These are phyloP conservation scores for Flaveria linearis DNA, from an alignment of 129 eudicot genomes.

Conservation along the genomic window DNA sequence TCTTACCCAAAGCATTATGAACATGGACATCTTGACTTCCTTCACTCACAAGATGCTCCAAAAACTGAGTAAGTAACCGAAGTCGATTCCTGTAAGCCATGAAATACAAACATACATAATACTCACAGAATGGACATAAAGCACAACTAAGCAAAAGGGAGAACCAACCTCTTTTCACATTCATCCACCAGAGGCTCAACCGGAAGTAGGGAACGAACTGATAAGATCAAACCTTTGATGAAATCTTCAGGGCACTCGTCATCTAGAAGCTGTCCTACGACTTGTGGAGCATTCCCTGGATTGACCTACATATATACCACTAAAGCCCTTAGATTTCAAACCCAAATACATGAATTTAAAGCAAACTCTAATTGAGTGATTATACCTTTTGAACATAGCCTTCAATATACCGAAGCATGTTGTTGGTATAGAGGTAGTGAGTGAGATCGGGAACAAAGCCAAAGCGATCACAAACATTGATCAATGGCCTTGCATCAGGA, in stretches of 20 bases:
- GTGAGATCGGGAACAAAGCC: conserved; percentile 98
- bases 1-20: conserved; percentile 95
- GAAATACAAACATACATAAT: conserved; percentile 16
- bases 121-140: conserved; percentile 9
- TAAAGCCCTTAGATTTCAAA: conserved; percentile 7
- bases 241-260: conserved; percentile 99
- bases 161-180: conserved; percentile 87
- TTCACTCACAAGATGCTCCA: conserved; percentile 99
- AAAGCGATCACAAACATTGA: conserved; percentile 95
- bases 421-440: conserved; percentile 84
- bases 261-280: conserved; percentile 95
- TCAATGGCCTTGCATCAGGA: conserved; percentile 97
- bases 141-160: background rate
- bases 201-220: conserved; percentile 97
- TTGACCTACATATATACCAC: conserved; percentile 63
- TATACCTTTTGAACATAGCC: conserved; percentile 98
- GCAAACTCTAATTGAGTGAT: conserved; percentile 1
- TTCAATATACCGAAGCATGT: conserved; percentile 99
- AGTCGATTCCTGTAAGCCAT: conserved; percentile 83
- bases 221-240: conserved; percentile 91
- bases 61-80: conserved; percentile 89
- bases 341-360: background rate
- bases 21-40: conserved; percentile 99
- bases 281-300: conserved; percentile 99
- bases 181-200: conserved; percentile 99